Percentiles rank a stretch among this genome's conserved stretches.
Conservation (phyloP, 2,329 filamentous ascomycete genomes). For the Cladosporium sp. region DNA sequence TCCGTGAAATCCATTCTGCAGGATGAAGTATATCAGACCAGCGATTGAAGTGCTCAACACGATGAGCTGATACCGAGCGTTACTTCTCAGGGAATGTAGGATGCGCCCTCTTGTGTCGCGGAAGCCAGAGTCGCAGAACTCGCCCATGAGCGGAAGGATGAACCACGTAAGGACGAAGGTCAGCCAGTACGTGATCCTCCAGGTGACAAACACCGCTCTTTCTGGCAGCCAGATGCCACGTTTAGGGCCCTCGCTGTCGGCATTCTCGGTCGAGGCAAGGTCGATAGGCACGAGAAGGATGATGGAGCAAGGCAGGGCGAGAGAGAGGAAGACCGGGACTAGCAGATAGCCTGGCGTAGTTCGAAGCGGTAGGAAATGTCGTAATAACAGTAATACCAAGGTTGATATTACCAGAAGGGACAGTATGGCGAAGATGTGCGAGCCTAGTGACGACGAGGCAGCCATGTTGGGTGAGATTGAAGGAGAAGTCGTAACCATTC, state of each 20-base stretch:
- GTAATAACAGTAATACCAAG: conserved; percentile 78
- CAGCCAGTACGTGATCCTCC: conserved; percentile 96
- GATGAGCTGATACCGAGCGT: conserved; percentile 84
- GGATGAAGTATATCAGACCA: conserved; percentile 79
- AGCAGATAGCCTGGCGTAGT: conserved; percentile 86
- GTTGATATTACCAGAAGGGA: conserved; percentile 73
- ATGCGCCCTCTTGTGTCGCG: conserved; percentile 79
- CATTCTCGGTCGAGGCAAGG: conserved; percentile 72
- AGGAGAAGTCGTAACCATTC: conserved; percentile 11
- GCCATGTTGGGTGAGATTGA: conserved; percentile 36
- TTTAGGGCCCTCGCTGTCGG: conserved; percentile 43
- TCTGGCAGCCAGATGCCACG: conserved; percentile 86
- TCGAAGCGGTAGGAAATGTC: conserved; percentile 87
- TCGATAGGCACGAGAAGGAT: conserved; percentile 93
- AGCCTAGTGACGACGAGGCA: conserved; percentile 66
- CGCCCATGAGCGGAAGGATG: conserved; percentile 87
- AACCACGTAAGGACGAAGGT: conserved; percentile 96
- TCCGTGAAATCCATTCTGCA: conserved; percentile 72
- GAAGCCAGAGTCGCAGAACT: conserved; percentile 93
- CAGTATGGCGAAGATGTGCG: conserved; percentile 72
- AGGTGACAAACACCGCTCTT: conserved; percentile 76
- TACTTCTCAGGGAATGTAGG: conserved; percentile 80
- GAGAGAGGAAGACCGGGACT: conserved; percentile 91
- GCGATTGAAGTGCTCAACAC: conserved; percentile 68
- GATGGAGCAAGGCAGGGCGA: conserved; percentile 88